Base-by-base conservation (phyloP, 768 basidiomycete species). In the Hericium coralloides region DNA sequence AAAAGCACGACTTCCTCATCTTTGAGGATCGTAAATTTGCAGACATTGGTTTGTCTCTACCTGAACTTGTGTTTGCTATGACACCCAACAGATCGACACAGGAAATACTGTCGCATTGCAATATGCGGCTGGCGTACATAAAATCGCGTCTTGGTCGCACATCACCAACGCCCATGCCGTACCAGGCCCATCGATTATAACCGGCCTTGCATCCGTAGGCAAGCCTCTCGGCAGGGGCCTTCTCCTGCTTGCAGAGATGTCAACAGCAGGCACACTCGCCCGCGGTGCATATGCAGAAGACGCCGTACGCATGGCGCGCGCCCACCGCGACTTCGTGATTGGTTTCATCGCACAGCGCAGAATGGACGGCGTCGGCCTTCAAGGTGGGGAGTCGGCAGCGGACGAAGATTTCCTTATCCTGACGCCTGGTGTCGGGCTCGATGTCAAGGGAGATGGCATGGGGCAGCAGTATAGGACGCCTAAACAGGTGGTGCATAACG, bases 11-110 rank as follows among this genome's bases (percentile, higher is more conserved):
- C 66, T 99, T 98, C 73, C 70, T 95, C 53, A 94, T 98, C 64
- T 99, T 98, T 64, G 97, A 98, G 74, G 97, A 99, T 74, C 79
- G 97, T 62, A 99, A 99, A 71, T 99, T 99, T 65, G 95, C 97
- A 4, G 97, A 99, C 70, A 98, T 99, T 53, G 95, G 95, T 94
- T 60, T 63, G 37, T 14, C 9, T 9, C 14, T 53, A 26, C 26
- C 18, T 43, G 10, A 52, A 37, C 23, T 36, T 49, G 17, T 51
- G 56, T 8, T 43, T 38, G 47, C 52, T 58, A 8, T 20, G 8
- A 14, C 38, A 52, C 9, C 8, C 17, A 4, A 15, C 23, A n/a
- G 20, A 6, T 25, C 10, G 7, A 18, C 12, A 20, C 64, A 99
- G 97, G 97, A 47, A 98, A 98, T 72, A 98, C 97, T 8, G 97